phyloP scores from a whole-genome alignment of 2,329 filamentous ascomycete genomes.

The Atkinsonella texensis region DNA sequence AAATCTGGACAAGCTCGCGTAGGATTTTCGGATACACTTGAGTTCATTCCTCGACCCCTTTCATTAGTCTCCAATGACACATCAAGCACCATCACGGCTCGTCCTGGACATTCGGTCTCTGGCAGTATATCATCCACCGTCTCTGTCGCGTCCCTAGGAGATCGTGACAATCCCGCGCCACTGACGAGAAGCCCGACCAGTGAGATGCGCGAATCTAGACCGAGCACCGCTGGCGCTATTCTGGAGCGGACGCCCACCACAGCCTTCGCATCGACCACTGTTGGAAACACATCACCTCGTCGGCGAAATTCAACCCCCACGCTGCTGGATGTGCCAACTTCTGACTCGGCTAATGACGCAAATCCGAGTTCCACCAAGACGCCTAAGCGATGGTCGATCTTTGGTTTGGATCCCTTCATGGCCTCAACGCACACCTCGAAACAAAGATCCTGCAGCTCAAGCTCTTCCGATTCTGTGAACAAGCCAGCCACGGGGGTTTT shows the following conservation, averaged over 20 bases:
- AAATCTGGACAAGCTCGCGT: constrained; percentile 49
- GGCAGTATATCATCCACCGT: constrained; percentile 71
- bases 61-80: constrained; percentile 79
- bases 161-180: constrained; percentile 28
- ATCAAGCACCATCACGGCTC: constrained; percentile 61
- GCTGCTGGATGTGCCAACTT: constrained; percentile 30
- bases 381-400: constrained; percentile 50
- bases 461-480: constrained; percentile 28
- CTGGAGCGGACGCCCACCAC: constrained; percentile 34
- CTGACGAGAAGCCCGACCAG: constrained; percentile 28
- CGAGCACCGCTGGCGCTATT: constrained; percentile 61
- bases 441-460: constrained; percentile 33
- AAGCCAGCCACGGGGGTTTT: constrained; percentile 18
- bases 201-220: constrained; percentile 39
- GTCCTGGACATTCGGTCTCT: constrained; percentile 59
- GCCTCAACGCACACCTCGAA: constrained; percentile 34
- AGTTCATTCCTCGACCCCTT: constrained; percentile 71
- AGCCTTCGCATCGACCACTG: constrained; percentile 10
- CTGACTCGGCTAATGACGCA: constrained; percentile 20
- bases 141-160: constrained; percentile 38
- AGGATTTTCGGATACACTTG: constrained; percentile 72
- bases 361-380: constrained; percentile 38
- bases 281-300: constrained; percentile 24
- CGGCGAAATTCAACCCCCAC: constrained; percentile 50
- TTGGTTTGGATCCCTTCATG: constrained; percentile 44